Conservation (phyloP, 2,329 filamentous ascomycete species). For the Ceratocystis papillata region DNA sequence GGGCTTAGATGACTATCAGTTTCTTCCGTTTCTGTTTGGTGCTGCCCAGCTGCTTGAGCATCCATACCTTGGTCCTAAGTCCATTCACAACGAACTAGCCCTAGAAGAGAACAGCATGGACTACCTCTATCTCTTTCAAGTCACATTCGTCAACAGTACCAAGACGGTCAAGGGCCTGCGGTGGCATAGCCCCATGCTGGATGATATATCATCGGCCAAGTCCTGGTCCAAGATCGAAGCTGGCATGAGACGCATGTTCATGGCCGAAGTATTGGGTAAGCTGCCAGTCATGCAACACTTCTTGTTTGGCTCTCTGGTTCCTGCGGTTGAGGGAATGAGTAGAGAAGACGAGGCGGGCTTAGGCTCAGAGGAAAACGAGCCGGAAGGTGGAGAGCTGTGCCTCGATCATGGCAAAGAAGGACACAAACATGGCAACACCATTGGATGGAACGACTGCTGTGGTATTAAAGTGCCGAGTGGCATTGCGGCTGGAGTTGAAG, state of each 20-base stretch:
- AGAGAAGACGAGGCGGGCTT: conserved; percentile 44
- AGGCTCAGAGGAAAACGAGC: conserved; percentile 39
- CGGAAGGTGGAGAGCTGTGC: conserved; percentile 44
- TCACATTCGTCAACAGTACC: conserved; percentile 86
- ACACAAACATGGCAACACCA: conserved; percentile 53
- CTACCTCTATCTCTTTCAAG: conserved; percentile 85
- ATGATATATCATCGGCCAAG: conserved; percentile 86
- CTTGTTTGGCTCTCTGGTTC: conserved; percentile 75
- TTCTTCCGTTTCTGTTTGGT: conserved; percentile 89
- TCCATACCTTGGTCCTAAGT: conserved; percentile 63
- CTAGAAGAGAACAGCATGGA: conserved; percentile 77
- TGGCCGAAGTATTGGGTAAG: conserved; percentile 83
- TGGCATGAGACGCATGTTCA: conserved; percentile 95
- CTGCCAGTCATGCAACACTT: conserved; percentile 99
- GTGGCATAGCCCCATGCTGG: conserved; percentile 97
- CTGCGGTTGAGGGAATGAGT: conserved; percentile 73
- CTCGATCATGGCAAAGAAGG: conserved; percentile 42
- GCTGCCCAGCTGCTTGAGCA: conserved; percentile 82
- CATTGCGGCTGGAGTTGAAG: conserved; percentile 79
- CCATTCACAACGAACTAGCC: conserved; percentile 77
- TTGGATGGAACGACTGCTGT: conserved; percentile 89
- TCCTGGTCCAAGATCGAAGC: conserved; percentile 86
- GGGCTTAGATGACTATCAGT: conserved; percentile 96
- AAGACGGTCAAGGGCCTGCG: conserved; percentile 90
- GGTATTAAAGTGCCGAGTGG: conserved; percentile 95